Conservation (phyloP, 2,329 filamentous ascomycete genomes). For the Fusarium armeniacum region DNA sequence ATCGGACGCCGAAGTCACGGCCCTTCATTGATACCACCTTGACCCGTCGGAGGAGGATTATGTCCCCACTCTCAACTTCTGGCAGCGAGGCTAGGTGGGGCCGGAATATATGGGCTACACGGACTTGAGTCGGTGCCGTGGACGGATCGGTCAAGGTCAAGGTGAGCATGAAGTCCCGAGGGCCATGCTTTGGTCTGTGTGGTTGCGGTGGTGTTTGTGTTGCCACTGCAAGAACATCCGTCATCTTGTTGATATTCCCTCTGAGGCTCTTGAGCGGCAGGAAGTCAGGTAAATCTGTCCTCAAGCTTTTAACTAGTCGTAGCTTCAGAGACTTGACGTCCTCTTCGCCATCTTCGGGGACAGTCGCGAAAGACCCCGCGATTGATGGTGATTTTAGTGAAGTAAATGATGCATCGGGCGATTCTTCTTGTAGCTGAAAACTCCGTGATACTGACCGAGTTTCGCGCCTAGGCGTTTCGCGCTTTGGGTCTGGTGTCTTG, state of each 20-base stretch:
- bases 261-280: slow-evolving; percentile 66
- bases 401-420: slow-evolving; percentile 43
- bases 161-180: slow-evolving; percentile 71
- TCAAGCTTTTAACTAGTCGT: slow-evolving; percentile 62
- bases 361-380: slow-evolving; percentile 41
- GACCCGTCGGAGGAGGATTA: slow-evolving; percentile 70
- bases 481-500: slow-evolving; percentile 43
- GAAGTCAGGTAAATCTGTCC: slow-evolving; percentile 66
- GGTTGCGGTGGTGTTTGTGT: slow-evolving; percentile 65
- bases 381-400: slow-evolving; percentile 51
- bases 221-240: slow-evolving; percentile 69
- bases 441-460: slow-evolving; percentile 45
- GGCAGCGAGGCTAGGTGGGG: slow-evolving; percentile 71
- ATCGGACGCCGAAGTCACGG: slow-evolving; percentile 68
- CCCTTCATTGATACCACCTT: slow-evolving; percentile 66
- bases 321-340: slow-evolving; percentile 58
- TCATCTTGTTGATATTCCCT: slow-evolving; percentile 62
- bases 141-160: slow-evolving; percentile 71
- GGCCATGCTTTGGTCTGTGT: slow-evolving; percentile 68
- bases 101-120: slow-evolving; percentile 70
- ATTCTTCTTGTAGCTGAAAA: slow-evolving; percentile 36
- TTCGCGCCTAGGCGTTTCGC: slow-evolving; percentile 44
- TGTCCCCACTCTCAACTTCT: slow-evolving; percentile 67
- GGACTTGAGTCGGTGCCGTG: slow-evolving; percentile 63
- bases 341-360: slow-evolving; percentile 48